Percentiles rank a stretch among this genome's conserved stretches.
Conservation (phyloP, 352 stramenopile genomes). For the Globisporangium carolinianum region DNA sequence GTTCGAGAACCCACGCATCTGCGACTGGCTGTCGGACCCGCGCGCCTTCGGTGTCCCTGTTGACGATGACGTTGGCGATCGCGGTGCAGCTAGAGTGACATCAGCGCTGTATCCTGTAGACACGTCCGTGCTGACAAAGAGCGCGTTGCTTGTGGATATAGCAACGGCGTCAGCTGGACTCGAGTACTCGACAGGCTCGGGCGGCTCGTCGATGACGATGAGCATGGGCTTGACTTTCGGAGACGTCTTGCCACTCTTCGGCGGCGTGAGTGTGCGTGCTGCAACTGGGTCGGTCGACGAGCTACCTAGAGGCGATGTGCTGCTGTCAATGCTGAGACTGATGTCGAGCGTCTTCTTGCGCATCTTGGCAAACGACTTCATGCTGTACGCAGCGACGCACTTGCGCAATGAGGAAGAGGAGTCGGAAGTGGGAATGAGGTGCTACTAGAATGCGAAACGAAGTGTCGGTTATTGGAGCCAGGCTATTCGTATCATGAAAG, state of each 20-base stretch:
- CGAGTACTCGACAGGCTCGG: not conserved
- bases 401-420: not conserved
- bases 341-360: conserved; percentile 8
- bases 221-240: conserved; percentile 17
- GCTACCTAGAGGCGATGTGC: not conserved
- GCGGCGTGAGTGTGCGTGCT: not conserved
- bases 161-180: too few species aligned
- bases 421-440: too few species aligned
- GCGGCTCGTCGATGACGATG: conserved; percentile 8
- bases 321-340: not conserved
- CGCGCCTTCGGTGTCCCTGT: conserved; percentile 8
- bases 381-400: not conserved
- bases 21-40: conserved; percentile 17
- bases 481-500: too few species aligned
- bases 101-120: too few species aligned
- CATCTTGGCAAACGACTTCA: conserved; percentile 7
- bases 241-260: conserved; percentile 9
- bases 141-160: too few species aligned
- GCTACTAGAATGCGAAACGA: too few species aligned
- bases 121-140: too few species aligned
- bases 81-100: not conserved
- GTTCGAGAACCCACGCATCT: conserved; percentile 32
- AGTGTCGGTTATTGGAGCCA: too few species aligned
- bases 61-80: not conserved
- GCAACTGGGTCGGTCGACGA: not conserved